Evolutionary conservation across 441 rosid species (phyloP), one percentile per base, ranked within the genome.

Genomic region (Eruca vesicaria): DNA sequence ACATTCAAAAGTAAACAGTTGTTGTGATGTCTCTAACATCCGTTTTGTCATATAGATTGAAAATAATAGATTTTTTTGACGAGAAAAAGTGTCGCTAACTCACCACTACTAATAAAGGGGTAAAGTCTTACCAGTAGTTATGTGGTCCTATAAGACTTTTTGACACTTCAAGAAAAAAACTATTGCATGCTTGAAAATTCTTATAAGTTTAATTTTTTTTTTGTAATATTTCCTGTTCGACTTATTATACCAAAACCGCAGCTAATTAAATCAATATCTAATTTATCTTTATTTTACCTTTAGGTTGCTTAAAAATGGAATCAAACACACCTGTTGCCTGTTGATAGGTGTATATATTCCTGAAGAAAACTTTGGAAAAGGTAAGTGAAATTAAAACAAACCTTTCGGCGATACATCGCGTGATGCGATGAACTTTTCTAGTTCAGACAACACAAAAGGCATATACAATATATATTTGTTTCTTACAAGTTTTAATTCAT

Each of bases 341-440:
- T 48, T 48, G 53, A 48, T 48, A 48, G 53, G 53, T 45, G n/a
- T 48, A 48, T 48, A 48, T 76, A 71, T 71, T 57, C 62, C 33
- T 21, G 55, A 59, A 31, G 68, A 7, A 66, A 66, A 77, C 20
- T 57, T 61, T 71, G 72, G 41, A 65, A 65, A 64, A 71, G 53
- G 35, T n/a, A 19, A 70, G 2, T 65, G 72, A 58, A 36, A 71
- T 9, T 33, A 77, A 45, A 36, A 66, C 69, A 60, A 66, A 72
- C 64, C 77, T 77, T 72, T 72, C 77, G 77, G 80, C 80, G 21
- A 71, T 35, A 66, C 29, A 72, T 77, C 73, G 73, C 80, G 80
- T 77, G 80, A 77, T 77, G 73, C 77, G 63, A 19, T 77, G 77
- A 77, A 66, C 53, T 9, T 77, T 71, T 77, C 50, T 66, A 59